These are phyloP conservation scores for Globisporangium polare DNA, from an alignment of 352 stramenopile species.

Conservation along the genomic window DNA sequence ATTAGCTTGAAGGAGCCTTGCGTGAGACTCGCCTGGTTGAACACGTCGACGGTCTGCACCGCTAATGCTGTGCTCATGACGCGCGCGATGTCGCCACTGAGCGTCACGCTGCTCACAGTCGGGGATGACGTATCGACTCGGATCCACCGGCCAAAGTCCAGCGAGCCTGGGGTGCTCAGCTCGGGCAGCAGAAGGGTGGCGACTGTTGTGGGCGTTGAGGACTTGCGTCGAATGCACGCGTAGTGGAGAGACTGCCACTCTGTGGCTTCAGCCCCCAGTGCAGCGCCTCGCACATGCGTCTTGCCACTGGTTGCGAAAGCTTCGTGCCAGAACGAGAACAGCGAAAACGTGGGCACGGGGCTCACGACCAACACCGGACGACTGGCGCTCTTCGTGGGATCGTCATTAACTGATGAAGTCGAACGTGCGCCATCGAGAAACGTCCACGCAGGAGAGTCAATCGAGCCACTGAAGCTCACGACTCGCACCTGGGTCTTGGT, in stretches of 20 bases:
- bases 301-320: conserved; percentile 21
- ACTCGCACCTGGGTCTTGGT: conserved; percentile 40
- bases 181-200: conserved; percentile 46
- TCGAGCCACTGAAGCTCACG: conserved; percentile 20
- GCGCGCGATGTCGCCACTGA: conserved; percentile 32
- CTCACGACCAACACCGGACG: conserved; percentile 22
- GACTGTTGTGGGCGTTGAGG: conserved; percentile 25
- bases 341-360: conserved; percentile 4
- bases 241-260: conserved; percentile 54
- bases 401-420: conserved; percentile 42
- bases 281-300: conserved; percentile 31
- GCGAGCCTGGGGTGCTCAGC: conserved; percentile 35
- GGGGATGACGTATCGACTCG: conserved; percentile 52
- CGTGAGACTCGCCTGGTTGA: conserved; percentile 39
- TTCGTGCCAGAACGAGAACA: conserved; percentile 50
- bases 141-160: conserved; percentile 51
- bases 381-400: conserved; percentile 21
- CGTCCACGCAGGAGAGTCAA: conserved; percentile 20
- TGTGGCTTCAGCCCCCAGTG: conserved; percentile 9
- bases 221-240: conserved; percentile 42
- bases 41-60: conserved; percentile 58
- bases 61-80: conserved; percentile 30
- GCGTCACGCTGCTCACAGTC: conserved; percentile 24
- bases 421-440: conserved; percentile 37
- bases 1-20: conserved; percentile 51